These are phyloP conservation scores for Pholiota microspora DNA, from an alignment of 768 basidiomycete genomes.

Conservation along the genomic window DNA sequence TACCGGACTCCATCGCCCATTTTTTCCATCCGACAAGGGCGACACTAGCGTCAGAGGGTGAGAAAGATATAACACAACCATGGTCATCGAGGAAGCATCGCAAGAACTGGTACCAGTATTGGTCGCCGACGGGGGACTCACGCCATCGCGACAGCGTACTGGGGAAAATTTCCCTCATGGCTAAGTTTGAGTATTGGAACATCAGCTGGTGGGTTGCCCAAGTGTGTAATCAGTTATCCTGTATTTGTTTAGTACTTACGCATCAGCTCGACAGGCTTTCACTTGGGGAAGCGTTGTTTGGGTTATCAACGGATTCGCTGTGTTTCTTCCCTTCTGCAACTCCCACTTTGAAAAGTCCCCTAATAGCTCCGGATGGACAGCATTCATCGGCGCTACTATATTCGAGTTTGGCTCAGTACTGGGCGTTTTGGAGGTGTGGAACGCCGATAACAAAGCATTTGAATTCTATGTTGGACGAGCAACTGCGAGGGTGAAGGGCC, in stretches of 20 bases:
- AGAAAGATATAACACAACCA: conserved; percentile 11
- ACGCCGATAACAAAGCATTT: conserved; percentile 35
- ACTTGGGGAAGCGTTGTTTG: conserved; percentile 44
- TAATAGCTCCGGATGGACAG: conserved; percentile 42
- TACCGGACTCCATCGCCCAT: conserved; percentile 21
- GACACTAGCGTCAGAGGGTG: conserved; percentile 16
- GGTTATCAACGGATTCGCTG: conserved; percentile 57
- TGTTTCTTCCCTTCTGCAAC: conserved; percentile 45
- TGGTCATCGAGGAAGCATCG: conserved; percentile 44
- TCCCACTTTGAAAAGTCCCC: conserved; percentile 25
- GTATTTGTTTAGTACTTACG: neutral
- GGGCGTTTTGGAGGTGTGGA: conserved; percentile 55
- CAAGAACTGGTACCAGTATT: conserved; percentile 30
- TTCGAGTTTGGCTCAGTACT: conserved; percentile 56
- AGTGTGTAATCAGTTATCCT: conserved; percentile 19
- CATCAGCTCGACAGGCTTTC: conserved; percentile 26
- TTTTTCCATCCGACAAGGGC: conserved; percentile 37
- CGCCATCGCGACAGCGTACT: conserved; percentile 17
- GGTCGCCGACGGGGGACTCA: conserved; percentile 19
- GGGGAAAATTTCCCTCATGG: conserved; percentile 26
- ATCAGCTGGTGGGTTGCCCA: conserved; percentile 44
- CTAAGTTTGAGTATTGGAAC: conserved; percentile 40
- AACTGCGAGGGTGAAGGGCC: neutral
- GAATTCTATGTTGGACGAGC: neutral
- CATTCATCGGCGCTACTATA: conserved; percentile 57